Conservation (phyloP, 176 grass and related monocot genomes). For the Canna indica region DNA sequence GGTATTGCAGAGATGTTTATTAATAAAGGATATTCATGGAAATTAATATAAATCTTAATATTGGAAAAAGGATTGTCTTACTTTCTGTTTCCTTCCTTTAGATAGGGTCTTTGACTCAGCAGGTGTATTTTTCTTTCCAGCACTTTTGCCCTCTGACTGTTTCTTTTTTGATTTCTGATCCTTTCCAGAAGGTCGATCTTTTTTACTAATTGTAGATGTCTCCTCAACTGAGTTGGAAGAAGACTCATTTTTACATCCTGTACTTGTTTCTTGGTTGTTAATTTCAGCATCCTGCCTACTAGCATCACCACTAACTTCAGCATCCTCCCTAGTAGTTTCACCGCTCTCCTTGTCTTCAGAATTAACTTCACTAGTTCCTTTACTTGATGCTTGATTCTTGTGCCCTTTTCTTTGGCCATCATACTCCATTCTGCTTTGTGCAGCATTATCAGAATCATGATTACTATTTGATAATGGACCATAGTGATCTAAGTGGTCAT, state of each 20-base stretch:
- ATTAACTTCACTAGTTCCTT: neutral
- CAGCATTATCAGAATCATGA: conserved; percentile 8
- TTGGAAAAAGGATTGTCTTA: conserved; percentile 6
- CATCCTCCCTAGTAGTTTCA: conserved; percentile 24
- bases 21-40: too few relatives aligned
- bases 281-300: too few relatives aligned
- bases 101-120: conserved; percentile 34
- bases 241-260: conserved; percentile 29
- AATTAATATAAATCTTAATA: neutral
- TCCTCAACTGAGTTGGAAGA: conserved; percentile 34
- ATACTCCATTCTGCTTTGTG: conserved; percentile 20
- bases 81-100: conserved; percentile 88
- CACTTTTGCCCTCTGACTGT: conserved; percentile 18
- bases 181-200: conserved; percentile 31
- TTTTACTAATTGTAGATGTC: conserved; percentile 29
- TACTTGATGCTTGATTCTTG: conserved; percentile 31
- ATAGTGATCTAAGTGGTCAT: conserved; percentile 18
- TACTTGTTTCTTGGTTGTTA: conserved; percentile 27
- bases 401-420: conserved; percentile 35
- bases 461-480: conserved; percentile 2
- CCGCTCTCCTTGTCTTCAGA: conserved; percentile 12
- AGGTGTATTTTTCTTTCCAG: conserved; percentile 38
- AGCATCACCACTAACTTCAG: too few relatives aligned
- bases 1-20: too few relatives aligned
- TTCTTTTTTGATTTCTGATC: conserved; percentile 57